Evolutionary conservation across 2,329 filamentous ascomycete genomes (phyloP), one percentile per base, ranked within the genome.

Genomic region (Arthroderma sp.): DNA sequence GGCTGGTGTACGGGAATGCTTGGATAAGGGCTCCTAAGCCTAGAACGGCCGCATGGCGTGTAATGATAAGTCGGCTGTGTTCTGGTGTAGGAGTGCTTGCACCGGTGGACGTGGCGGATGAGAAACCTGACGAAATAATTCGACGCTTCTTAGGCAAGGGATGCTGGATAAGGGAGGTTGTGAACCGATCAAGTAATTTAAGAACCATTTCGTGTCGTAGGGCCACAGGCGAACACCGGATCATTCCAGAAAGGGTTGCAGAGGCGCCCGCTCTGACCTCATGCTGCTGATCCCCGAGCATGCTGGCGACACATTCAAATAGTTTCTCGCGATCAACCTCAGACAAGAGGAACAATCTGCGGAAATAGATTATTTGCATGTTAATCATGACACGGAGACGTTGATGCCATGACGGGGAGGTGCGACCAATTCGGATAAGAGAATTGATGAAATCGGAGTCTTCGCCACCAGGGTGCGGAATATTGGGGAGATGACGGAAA

Each of bases 331-430:
- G 87, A 69, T 95, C 86, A 6, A 80, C 74, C 5, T 81, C 77
- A 33, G 83, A 81, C 63, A 94, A 87, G 28, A 97, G 77, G 77
- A 98, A 98, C 38, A 98, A 81, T 25, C 91, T 87, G 54, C 93
- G 86, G 82, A 97, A 98, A 76, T 96, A 98, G 65, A 98, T 86
- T 62, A 97, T 91, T 67, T 98, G 94, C 78, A 98, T 96, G 73
- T 97, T 97, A 74, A 98, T 91, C 64, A 98, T 82, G 44, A 95
- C 89, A 25, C 94, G 84, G 39, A 98, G 79, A 51, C 93, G 87
- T 74, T 98, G 93, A 71, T 98, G 93, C 93, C 93, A 98, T 57
- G 88, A 93, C 2, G 83, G 75, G 0, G 91, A 88, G 6, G 82
- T 86, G 66, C 85, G 87, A 51, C 93, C 93, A 53, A 98, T 93